These are phyloP conservation scores for Trematosphaeria pertusa DNA, from an alignment of 2,329 filamentous ascomycete genomes.

Conservation along the genomic window DNA sequence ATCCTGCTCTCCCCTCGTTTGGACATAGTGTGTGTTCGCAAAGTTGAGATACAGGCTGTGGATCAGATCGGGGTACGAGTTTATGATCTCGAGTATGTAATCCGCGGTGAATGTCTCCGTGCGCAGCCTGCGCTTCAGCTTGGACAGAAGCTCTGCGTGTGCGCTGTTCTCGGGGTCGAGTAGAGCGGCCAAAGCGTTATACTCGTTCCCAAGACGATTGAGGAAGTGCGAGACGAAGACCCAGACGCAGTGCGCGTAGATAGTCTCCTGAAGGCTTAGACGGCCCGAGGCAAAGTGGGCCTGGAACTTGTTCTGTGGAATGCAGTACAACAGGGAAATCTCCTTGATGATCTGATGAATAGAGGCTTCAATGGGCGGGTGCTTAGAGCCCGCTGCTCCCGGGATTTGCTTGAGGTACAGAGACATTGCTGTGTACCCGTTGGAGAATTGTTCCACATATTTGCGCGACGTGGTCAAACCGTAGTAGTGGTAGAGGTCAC, in stretches of 20 bases:
- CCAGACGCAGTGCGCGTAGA: slow-evolving; percentile 97
- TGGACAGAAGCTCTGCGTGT: slow-evolving; percentile 86
- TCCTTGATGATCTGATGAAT: slow-evolving; percentile 99
- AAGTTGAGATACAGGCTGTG: slow-evolving; percentile 90
- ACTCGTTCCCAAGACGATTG: slow-evolving; percentile 91
- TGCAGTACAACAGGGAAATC: slow-evolving; percentile 94
- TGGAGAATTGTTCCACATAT: slow-evolving; percentile 98
- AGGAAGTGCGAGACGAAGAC: slow-evolving; percentile 98
- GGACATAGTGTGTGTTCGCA: slow-evolving; percentile 82
- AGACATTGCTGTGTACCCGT: slow-evolving; percentile 96
- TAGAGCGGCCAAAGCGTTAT: slow-evolving; percentile 82
- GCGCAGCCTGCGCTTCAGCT: slow-evolving; percentile 92
- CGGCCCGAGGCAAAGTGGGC: slow-evolving; percentile 83
- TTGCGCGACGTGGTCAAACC: slow-evolving; percentile 95
- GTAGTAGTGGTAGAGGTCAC: slow-evolving; percentile 98
- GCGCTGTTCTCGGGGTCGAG: slow-evolving; percentile 81
- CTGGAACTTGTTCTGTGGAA: slow-evolving; percentile 97
- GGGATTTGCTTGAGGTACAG: slow-evolving; percentile 82
- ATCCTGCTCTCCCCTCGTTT: slow-evolving; percentile 68
- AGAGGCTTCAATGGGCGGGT: slow-evolving; percentile 87
- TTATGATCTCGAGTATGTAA: slow-evolving; percentile 97
- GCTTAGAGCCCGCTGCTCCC: slow-evolving; percentile 53
- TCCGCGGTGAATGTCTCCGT: slow-evolving; percentile 98
- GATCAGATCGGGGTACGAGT: slow-evolving; percentile 85
- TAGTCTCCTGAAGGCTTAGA: slow-evolving; percentile 92